Evolutionary conservation across 108 stramenopile genomes (phyloP), one percentile per base, ranked within the genome.

Genomic region (Skeletonema tropicum): DNA sequence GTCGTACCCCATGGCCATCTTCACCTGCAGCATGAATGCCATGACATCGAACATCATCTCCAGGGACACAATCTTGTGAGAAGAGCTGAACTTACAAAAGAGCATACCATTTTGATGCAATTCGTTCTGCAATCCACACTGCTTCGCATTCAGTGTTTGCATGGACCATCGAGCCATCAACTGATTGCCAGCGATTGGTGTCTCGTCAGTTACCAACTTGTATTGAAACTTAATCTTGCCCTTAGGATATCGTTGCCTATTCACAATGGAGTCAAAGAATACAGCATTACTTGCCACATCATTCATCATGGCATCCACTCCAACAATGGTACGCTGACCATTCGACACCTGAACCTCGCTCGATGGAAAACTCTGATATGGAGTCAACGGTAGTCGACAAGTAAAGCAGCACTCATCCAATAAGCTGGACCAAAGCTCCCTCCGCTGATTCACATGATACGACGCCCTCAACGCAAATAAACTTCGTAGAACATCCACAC

Each of bases 21-120:
- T 97, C n/a, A 98, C 85, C 73, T 98, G 97, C 61, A 98, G 86
- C 96, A 98, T 98, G 77, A 97, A 95, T 33, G 96, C 91, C 98
- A 98, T 98, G 11, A 97, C 98, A 79, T 98, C 98, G 71, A 98
- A 98, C 84, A 97, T 93, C 30, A 98, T 80, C 65, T 97, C 95
- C 52, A 97, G 71, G 0, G 91, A 82, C 23, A 84, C 85, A 42
- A 99, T 94, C 64, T 94, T 96, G 74, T 97, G 90, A 8, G 88
- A 87, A 31, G 79, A 87, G 77, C 90, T 94, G 89, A 97, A 99
- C 26, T 91, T 87, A 84, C 95, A 94, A 70, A 92, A 86, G 3
- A 99, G 89, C 97, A 99, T 99, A 23, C 97, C 98, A 60, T 90
- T 87, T 68, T 94, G 89, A 49, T 78, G 80, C 42, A 97, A 70